Conservation (phyloP, 2,329 filamentous ascomycete genomes). For the Ophiognomonia clavigignenti-juglandacearum region DNA sequence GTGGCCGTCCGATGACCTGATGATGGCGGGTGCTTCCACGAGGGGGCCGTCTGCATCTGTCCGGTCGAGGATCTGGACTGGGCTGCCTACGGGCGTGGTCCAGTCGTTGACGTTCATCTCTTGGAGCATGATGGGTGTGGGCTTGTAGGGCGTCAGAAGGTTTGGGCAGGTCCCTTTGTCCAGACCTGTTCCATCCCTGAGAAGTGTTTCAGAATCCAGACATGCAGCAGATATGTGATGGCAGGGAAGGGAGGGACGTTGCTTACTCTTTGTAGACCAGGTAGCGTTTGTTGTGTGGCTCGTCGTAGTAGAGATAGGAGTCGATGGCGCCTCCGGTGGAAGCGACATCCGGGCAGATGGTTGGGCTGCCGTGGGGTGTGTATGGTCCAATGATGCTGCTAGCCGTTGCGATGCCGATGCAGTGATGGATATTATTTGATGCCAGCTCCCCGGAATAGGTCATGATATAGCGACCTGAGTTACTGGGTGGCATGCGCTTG, state of each 20-base stretch:
- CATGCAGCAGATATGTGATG: too few relatives aligned
- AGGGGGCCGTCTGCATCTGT: constrained; percentile 44
- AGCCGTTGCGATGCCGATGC: constrained; percentile 52
- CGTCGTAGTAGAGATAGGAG: constrained; percentile 53
- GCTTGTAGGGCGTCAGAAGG: constrained; percentile 31
- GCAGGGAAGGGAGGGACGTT: too few relatives aligned
- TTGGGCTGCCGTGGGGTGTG: constrained; percentile 37
- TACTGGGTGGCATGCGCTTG: constrained; percentile 38
- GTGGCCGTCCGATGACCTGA: constrained; percentile 37
- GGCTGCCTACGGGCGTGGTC: constrained; percentile 43
- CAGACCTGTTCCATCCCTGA: constrained; percentile 55
- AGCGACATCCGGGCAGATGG: constrained; percentile 45
- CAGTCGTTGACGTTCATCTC: constrained; percentile 46
- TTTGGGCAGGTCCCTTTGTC: constrained; percentile 39
- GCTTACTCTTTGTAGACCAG: constrained; percentile 51
- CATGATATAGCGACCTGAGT: constrained; percentile 43
- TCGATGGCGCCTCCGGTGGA: constrained; percentile 58
- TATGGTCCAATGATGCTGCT: constrained; percentile 47
- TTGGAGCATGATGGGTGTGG: constrained; percentile 55
- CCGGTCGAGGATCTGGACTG: constrained; percentile 42
- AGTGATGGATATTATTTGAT: constrained; percentile 39
- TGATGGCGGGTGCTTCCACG: constrained; percentile 56
- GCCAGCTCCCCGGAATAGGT: constrained; percentile 51
- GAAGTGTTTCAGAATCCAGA: not conserved
- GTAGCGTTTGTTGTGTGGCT: constrained; percentile 46